phyloP scores from a whole-genome alignment of 805 yeast species.

The Candida parachauliodes region DNA sequence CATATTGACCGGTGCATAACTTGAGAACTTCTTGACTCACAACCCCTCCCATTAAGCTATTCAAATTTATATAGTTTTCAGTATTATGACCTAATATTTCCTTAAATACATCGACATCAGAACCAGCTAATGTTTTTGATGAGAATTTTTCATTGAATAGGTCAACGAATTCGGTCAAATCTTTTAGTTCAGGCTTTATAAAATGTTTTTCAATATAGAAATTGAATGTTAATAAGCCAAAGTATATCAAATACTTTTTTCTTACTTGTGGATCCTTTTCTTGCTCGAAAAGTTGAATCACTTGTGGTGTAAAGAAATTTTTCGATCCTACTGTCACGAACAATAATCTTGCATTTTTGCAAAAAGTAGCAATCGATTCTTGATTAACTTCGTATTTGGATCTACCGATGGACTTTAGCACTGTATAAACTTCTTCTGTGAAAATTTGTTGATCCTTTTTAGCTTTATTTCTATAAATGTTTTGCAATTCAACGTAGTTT shows the following conservation, averaged over 20 bases:
- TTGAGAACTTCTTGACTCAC: slow-evolving; percentile 84
- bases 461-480: slow-evolving; percentile 56
- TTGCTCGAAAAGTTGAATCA: slow-evolving; percentile 10
- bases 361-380: slow-evolving; percentile 46
- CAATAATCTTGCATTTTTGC: slow-evolving; percentile 57
- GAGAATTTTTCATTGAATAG: slow-evolving; percentile 18
- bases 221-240: slow-evolving; percentile 38
- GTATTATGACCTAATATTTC: slow-evolving; percentile 38
- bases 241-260: slow-evolving; percentile 28
- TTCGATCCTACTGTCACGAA: slow-evolving; percentile 47
- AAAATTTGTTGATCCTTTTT: slow-evolving; percentile 43
- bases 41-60: slow-evolving; percentile 78
- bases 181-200: slow-evolving; percentile 18
- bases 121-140: slow-evolving; percentile 9
- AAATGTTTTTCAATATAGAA: slow-evolving; percentile 15
- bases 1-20: slow-evolving; percentile 70
- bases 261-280: slow-evolving; percentile 1
- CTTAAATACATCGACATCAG: slow-evolving; percentile 17
- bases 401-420: slow-evolving; percentile 25
- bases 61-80: slow-evolving; percentile 51
- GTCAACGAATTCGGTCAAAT: slow-evolving; percentile 16
- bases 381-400: slow-evolving; percentile 24
- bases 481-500: slow-evolving; percentile 55
- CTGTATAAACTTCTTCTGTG: slow-evolving; percentile 25
- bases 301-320: slow-evolving; percentile 13